Evolutionary conservation across 148 eudicot species (phyloP).

Genomic region (Rhododendron kiyosumense): DNA sequence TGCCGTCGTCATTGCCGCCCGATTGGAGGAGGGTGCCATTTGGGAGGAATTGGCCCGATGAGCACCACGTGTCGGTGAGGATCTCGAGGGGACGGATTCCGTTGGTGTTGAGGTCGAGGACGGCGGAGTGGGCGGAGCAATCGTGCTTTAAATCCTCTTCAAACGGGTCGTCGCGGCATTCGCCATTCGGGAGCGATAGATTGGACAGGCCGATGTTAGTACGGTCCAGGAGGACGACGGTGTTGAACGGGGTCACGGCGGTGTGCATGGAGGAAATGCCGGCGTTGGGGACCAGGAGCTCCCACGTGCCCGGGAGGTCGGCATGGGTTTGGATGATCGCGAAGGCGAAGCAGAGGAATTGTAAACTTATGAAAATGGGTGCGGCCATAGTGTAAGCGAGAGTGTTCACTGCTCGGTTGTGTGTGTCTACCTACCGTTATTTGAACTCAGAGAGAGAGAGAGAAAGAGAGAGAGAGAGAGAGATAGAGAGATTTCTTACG

Average conservation of each 20-base stretch:
- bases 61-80: no score
- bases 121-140: no score
- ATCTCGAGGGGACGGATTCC: no score
- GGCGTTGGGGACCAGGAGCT: neutral
- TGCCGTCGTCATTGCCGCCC: no score
- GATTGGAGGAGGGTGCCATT: no score
- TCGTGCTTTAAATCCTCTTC: slow-evolving; percentile 36
- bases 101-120: no score
- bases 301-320: neutral
- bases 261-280: slow-evolving; percentile 32
- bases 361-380: neutral
- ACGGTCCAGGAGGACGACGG: slow-evolving; percentile 84
- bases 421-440: neutral
- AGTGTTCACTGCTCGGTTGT: neutral
- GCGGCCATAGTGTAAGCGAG: neutral
- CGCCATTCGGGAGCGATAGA: slow-evolving; percentile 32
- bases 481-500: no score
- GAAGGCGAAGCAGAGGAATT: neutral
- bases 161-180: slow-evolving; percentile 29
- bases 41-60: no score
- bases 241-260: slow-evolving; percentile 33
- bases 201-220: slow-evolving; percentile 65
- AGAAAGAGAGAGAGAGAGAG: neutral
- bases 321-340: neutral
- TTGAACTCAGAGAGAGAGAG: no score